phyloP scores from a whole-genome alignment of 805 yeast species.

The Sugiyamaella americana region DNA sequence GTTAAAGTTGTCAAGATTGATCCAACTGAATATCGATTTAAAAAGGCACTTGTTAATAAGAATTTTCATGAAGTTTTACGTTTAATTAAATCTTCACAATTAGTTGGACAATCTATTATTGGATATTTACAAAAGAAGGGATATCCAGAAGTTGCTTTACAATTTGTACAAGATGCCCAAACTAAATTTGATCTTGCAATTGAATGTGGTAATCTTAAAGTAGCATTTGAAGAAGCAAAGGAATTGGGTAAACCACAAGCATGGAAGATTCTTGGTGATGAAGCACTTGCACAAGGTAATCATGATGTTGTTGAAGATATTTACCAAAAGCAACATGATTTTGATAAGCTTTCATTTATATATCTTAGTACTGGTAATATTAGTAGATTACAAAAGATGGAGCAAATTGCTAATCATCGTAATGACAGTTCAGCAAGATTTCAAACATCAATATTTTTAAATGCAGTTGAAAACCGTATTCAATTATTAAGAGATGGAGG shows the following conservation, averaged over 20 bases:
- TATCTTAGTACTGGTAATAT: constrained; percentile 80
- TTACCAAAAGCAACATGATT: constrained; percentile 77
- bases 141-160: constrained; percentile 94
- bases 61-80: constrained; percentile 89
- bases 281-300: constrained; percentile 88
- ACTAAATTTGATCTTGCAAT: constrained; percentile 92
- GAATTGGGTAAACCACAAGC: constrained; percentile 57
- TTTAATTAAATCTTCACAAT: constrained; percentile 77
- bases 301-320: constrained; percentile 77
- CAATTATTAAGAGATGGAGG: constrained; percentile 71
- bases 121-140: constrained; percentile 93
- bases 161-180: constrained; percentile 94
- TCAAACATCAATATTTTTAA: constrained; percentile 73
- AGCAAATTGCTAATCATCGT: constrained; percentile 81
- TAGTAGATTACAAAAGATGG: constrained; percentile 74
- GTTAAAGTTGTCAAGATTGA: constrained; percentile 76
- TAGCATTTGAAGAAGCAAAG: constrained; percentile 86
- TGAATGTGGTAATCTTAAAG: constrained; percentile 82
- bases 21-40: constrained; percentile 96
- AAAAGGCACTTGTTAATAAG: constrained; percentile 82
- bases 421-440: constrained; percentile 73
- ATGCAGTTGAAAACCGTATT: constrained; percentile 70
- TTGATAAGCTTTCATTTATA: constrained; percentile 85
- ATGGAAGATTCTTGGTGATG: constrained; percentile 81
- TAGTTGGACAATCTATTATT: constrained; percentile 96